These are phyloP conservation scores for Bathelium albidoporum DNA, from an alignment of 495 filamentous ascomycete genomes.

Conservation along the genomic window DNA sequence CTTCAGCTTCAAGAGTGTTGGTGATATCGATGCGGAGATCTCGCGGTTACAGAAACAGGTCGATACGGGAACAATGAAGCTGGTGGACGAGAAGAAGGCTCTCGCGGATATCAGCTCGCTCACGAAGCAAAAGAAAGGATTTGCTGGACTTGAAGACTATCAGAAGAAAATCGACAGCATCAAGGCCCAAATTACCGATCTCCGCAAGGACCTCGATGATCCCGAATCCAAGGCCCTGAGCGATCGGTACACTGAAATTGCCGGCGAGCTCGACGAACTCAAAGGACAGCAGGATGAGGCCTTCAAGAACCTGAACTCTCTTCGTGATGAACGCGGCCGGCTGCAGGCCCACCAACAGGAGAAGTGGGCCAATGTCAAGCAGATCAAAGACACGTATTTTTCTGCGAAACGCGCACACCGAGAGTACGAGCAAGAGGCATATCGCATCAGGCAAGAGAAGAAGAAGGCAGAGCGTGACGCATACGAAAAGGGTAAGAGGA, in stretches of 20 bases:
- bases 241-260: constrained; percentile 70
- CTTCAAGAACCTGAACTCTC: constrained; percentile 72
- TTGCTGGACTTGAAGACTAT: constrained; percentile 65
- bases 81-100: constrained; percentile 96
- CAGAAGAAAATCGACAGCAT: constrained; percentile 78
- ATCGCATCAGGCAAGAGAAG: constrained; percentile 62
- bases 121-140: constrained; percentile 82
- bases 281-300: constrained; percentile 83
- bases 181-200: constrained; percentile 72
- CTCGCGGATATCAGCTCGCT: constrained; percentile 69
- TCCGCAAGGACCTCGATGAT: constrained; percentile 78
- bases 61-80: constrained; percentile 73
- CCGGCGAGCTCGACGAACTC: constrained; percentile 76
- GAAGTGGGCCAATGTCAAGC: constrained; percentile 67
- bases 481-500: constrained; percentile 60
- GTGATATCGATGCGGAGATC: constrained; percentile 79
- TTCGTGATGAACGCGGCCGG: constrained; percentile 80
- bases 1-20: constrained; percentile 72
- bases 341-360: constrained; percentile 72
- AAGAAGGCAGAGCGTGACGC: constrained; percentile 70
- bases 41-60: constrained; percentile 69
- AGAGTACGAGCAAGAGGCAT: constrained; percentile 71
- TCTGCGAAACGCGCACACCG: constrained; percentile 61
- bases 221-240: constrained; percentile 82
- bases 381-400: constrained; percentile 80